Conservation (phyloP, 2,329 filamentous ascomycete genomes). For the Geosmithia morbida region DNA sequence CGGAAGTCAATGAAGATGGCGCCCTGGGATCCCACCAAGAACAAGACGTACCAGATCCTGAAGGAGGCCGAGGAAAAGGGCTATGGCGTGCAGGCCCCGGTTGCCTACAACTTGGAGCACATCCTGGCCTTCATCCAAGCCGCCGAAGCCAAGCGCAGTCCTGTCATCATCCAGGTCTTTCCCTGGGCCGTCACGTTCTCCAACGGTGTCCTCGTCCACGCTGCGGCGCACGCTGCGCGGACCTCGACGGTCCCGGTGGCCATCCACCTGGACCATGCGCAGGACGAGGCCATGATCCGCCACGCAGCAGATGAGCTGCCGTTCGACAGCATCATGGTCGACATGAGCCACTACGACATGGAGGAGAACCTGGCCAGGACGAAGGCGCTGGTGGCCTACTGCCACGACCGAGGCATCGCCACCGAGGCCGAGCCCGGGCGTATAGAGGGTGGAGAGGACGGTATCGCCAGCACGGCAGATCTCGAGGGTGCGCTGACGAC, state of each 20-base stretch:
- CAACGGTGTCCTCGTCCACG: slow-evolving; percentile 33
- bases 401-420: slow-evolving; percentile 47
- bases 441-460: slow-evolving; percentile 54
- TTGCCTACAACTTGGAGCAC: slow-evolving; percentile 54
- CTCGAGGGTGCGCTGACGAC: slow-evolving; percentile 42
- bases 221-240: slow-evolving; percentile 38
- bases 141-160: slow-evolving; percentile 50
- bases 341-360: slow-evolving; percentile 61
- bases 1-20: too few relatives aligned
- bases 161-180: slow-evolving; percentile 57
- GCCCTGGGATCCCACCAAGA: slow-evolving; percentile 8
- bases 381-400: slow-evolving; percentile 44
- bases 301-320: slow-evolving; percentile 37
- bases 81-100: slow-evolving; percentile 36
- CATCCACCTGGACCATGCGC: slow-evolving; percentile 54
- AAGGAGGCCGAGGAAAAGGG: slow-evolving; percentile 34
- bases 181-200: slow-evolving; percentile 57
- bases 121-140: slow-evolving; percentile 54
- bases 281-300: slow-evolving; percentile 42
- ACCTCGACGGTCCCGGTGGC: slow-evolving; percentile 42
- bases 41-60: slow-evolving; percentile 25
- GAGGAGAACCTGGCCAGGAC: slow-evolving; percentile 54
- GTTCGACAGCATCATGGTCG: slow-evolving; percentile 64
- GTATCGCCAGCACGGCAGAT: slow-evolving; percentile 45
- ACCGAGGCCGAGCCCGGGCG: slow-evolving; percentile 56